Percentiles rank a stretch among this genome's conserved stretches.
Conservation (phyloP, 2,329 filamentous ascomycete species). For the Lachnellula suecica region DNA sequence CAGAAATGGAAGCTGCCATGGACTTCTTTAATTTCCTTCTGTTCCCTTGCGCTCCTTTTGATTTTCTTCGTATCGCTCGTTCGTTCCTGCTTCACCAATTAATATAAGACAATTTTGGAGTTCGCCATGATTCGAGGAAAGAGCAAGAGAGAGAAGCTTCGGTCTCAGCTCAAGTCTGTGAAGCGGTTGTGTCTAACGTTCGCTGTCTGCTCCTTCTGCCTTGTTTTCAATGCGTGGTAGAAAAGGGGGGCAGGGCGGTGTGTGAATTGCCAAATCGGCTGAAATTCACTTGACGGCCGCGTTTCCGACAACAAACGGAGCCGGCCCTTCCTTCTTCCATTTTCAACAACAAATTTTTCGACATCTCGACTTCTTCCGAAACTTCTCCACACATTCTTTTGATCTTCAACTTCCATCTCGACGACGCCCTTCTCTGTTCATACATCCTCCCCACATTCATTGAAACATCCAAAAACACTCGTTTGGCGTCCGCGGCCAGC, state of each 20-base stretch:
- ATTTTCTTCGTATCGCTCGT: background rate
- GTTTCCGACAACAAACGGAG: no score
- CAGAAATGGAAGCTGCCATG: background rate
- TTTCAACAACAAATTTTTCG: background rate
- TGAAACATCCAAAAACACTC: background rate
- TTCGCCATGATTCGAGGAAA: background rate
- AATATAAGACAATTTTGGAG: background rate
- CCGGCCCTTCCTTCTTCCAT: no score
- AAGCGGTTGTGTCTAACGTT: background rate
- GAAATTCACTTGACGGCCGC: no score
- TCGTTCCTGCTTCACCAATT: background rate
- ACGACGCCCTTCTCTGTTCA: background rate
- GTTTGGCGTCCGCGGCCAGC: background rate
- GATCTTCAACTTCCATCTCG: constrained; percentile 1
- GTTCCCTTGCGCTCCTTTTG: background rate
- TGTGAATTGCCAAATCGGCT: background rate
- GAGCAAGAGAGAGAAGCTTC: background rate
- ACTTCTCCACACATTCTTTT: background rate
- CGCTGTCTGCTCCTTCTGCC: background rate
- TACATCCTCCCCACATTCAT: background rate
- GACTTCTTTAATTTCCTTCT: background rate
- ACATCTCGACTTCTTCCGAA: background rate
- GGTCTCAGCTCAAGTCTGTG: background rate
- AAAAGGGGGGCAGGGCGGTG: background rate
- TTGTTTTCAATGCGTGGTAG: background rate